phyloP scores from a whole-genome alignment of 352 stramenopile genomes.

The Phytophthora cactorum region DNA sequence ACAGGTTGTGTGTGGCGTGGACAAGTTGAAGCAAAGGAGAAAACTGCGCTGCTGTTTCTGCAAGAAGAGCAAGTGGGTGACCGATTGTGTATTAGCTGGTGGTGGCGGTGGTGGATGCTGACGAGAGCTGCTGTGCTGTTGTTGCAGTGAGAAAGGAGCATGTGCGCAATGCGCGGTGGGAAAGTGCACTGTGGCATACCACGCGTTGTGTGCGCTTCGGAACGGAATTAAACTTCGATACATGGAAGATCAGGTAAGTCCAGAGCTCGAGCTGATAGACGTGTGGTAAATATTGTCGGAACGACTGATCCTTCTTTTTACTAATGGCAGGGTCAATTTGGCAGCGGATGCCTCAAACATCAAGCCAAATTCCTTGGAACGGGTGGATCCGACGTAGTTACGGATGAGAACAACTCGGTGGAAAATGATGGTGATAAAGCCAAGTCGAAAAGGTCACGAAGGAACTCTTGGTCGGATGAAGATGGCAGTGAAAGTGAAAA shows the following conservation, averaged over 20 bases:
- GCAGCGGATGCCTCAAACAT: constrained; percentile 67
- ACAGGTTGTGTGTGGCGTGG: constrained; percentile 67
- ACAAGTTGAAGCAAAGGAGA: constrained; percentile 58
- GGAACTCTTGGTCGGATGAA: constrained; percentile 39
- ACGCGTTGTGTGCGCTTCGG: constrained; percentile 68
- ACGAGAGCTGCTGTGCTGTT: constrained; percentile 9
- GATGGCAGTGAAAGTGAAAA: constrained; percentile 31
- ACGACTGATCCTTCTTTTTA: not conserved
- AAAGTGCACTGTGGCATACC: constrained; percentile 79
- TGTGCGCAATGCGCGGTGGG: constrained; percentile 73
- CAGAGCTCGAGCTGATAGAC: not conserved
- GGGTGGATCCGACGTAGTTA: constrained; percentile 14
- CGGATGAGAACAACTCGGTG: constrained; percentile 18
- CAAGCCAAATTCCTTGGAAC: constrained; percentile 59
- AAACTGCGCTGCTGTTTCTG: constrained; percentile 77
- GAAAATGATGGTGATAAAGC: constrained; percentile 19
- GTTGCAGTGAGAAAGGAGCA: constrained; percentile 63
- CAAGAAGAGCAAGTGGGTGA: constrained; percentile 52
- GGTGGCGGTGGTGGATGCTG: constrained; percentile 1
- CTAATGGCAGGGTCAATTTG: constrained; percentile 55
- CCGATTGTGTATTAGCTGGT: constrained; percentile 1
- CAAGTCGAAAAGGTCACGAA: constrained; percentile 22
- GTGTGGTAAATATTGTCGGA: not conserved
- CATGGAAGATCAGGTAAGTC: constrained; percentile 57
- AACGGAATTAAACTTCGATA: constrained; percentile 70